A percentile compares a stretch with the other conserved stretches of the same genome.
These are phyloP conservation scores for Myotisia sp. DNA, from an alignment of 2,329 filamentous ascomycete species.

Conservation along the genomic window DNA sequence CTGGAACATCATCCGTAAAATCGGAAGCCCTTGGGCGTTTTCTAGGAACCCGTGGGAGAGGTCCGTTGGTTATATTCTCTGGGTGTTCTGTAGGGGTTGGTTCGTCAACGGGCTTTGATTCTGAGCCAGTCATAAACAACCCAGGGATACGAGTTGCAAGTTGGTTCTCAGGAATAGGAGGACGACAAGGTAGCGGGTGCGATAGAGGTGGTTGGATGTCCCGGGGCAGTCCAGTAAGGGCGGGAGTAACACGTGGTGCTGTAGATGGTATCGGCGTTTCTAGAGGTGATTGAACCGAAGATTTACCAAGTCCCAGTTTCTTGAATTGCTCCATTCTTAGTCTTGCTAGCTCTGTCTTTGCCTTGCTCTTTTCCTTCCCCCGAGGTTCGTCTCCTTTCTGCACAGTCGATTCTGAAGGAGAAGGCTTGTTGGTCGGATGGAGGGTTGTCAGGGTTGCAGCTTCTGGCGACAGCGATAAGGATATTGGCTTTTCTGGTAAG, in stretches of 20 bases:
- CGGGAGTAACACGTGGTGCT: constrained; percentile 12
- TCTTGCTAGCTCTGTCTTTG: constrained; percentile 60
- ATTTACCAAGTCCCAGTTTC: constrained; percentile 34
- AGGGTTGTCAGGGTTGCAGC: not conserved
- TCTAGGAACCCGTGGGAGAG: constrained; percentile 16
- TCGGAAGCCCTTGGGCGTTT: constrained; percentile 58
- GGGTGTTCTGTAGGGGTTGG: not conserved
- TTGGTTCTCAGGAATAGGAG: constrained; percentile 18
- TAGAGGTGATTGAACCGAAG: constrained; percentile 7
- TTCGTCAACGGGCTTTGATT: constrained; percentile 3
- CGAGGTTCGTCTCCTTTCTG: constrained; percentile 10
- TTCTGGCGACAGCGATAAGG: not conserved
- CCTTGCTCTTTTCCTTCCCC: constrained; percentile 39
- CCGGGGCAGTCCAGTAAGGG: constrained; percentile 1
- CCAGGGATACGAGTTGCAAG: constrained; percentile 35
- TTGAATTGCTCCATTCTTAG: constrained; percentile 65
- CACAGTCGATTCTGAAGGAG: not conserved
- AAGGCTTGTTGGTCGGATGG: not conserved
- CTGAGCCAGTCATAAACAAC: constrained; percentile 33
- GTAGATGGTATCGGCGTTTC: constrained; percentile 7
- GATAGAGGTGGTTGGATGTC: constrained; percentile 9
- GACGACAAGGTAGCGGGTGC: constrained; percentile 27
- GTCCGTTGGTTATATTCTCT: not conserved
- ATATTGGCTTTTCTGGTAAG: not conserved
- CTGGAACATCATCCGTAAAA: constrained; percentile 44